phyloP scores from a whole-genome alignment of 108 stramenopile species.

The Epithemia pelagica region DNA sequence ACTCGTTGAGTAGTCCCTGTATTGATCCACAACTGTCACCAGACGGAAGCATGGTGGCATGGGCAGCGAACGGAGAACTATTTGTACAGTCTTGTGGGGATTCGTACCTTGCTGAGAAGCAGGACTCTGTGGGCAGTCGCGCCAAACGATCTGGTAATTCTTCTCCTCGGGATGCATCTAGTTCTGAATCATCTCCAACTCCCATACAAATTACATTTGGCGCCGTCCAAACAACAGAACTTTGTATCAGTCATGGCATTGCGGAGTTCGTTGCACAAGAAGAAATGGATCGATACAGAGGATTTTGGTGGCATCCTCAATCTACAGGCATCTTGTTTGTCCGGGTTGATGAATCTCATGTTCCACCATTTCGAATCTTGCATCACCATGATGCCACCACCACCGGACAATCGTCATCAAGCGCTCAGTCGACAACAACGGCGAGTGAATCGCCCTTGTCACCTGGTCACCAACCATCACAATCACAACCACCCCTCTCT shows the following conservation, averaged over 20 bases:
- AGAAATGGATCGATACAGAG: constrained; percentile 93
- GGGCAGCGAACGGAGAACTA: constrained; percentile 53
- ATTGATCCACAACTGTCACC: constrained; percentile 66
- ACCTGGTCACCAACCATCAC: background rate
- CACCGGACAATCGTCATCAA: constrained; percentile 6
- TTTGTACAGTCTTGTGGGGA: too few relatives aligned
- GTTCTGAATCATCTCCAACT: background rate
- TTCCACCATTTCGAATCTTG: constrained; percentile 79
- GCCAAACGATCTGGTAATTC: background rate
- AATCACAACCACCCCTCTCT: background rate
- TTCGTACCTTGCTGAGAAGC: too few relatives aligned
- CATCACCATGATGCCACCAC: constrained; percentile 31
- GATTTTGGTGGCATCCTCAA: constrained; percentile 87
- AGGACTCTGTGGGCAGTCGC: background rate
- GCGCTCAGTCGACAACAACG: background rate
- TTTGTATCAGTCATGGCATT: constrained; percentile 73
- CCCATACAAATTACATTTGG: background rate
- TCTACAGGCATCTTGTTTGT: constrained; percentile 58
- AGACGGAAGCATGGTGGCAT: constrained; percentile 55
- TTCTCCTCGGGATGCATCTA: constrained; percentile 11
- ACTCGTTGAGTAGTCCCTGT: constrained; percentile 18
- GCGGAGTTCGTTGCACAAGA: constrained; percentile 93
- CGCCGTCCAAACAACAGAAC: background rate
- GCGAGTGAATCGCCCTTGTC: background rate
- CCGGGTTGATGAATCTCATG: constrained; percentile 74